Evolutionary conservation across 768 basidiomycete genomes (phyloP).

Genomic region (Lenzites betulinus): DNA sequence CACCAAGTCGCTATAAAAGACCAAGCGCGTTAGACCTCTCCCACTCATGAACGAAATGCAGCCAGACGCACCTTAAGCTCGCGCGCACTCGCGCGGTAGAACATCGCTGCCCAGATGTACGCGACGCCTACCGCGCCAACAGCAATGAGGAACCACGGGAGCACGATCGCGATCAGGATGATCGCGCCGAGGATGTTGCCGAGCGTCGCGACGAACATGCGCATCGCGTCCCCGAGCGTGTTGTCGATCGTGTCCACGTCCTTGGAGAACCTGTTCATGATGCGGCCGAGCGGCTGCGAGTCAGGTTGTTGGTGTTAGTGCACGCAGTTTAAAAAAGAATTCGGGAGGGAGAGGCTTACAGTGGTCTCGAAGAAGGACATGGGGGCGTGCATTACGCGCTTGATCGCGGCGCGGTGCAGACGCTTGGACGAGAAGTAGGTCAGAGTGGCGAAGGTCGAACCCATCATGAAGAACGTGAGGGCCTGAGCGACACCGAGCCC

Average conservation of each 20-base stretch:
- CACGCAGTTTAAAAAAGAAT: not conserved
- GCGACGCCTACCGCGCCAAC: constrained; percentile 57
- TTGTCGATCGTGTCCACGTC: constrained; percentile 86
- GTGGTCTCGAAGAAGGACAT: constrained; percentile 93
- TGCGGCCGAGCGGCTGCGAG: constrained; percentile 68
- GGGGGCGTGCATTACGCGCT: constrained; percentile 77
- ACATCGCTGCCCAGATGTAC: constrained; percentile 73
- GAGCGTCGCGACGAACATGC: constrained; percentile 68
- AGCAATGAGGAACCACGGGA: constrained; percentile 86
- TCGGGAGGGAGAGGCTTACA: constrained; percentile 36
- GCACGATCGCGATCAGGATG: constrained; percentile 73
- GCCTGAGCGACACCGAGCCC: constrained; percentile 72
- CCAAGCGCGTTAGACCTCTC: no score
- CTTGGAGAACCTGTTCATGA: constrained; percentile 91
- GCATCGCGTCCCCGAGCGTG: constrained; percentile 68
- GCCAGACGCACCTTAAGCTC: constrained; percentile 63
- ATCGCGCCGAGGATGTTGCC: constrained; percentile 72
- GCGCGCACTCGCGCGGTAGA: constrained; percentile 84
- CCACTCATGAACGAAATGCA: no score
- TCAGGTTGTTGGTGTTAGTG: not conserved
- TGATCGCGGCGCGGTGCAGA: constrained; percentile 63
- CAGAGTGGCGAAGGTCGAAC: constrained; percentile 61
- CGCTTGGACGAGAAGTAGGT: constrained; percentile 77
- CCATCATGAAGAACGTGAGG: constrained; percentile 66
- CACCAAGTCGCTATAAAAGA: not conserved